Base-by-base conservation (phyloP, 2,329 filamentous ascomycete species). In the Penicillium sp. region DNA sequence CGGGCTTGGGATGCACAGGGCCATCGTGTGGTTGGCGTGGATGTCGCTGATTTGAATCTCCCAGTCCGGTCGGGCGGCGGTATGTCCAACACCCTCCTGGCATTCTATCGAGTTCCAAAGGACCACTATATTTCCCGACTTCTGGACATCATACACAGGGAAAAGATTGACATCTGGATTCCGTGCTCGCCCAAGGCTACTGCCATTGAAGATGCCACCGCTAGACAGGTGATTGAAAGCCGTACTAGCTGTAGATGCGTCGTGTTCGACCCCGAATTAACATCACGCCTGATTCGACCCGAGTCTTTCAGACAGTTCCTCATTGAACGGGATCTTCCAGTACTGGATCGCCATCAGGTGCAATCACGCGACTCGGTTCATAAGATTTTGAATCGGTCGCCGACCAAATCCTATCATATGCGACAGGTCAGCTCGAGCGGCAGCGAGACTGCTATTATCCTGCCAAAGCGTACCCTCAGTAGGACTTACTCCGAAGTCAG, bases 11-110 rank as follows among this genome's bases (percentile, higher is more conserved):
- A 89, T 66, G 75, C 83, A 26, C 81, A 83, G 1, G 88, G 88
- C 2, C 88, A 92, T 72, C 81, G 82, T n/a, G 89, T 93, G 42
- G 83, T 93, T 43, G 90, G 89, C 4, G 89, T 89, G 11, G 89
- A 92, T 69, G 85, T 88, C 55, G 81, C 85, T 51, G 75, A 80
- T 1, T 60, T 74, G 52, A 74, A 79, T 1, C 59, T 74, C 22
- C 72, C 77, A n/a, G 72, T 82, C 35, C 77, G 81, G 0, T 81
- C 82, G 1, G 78, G 81, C 6, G 87, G 86, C 3, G 82, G 85
- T 19, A 84, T 85, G 59, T 92, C 90, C 0, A 78, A 68, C 13
- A 76, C 85, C 0, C 65, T 92, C 1, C 72, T 78, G 11, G 75
- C 68, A 2, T 91, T 89, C 73, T 84, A 88, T 72, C 79, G 67